Base-by-base conservation (phyloP, 179 eudicot species). In the Vitellaria paradoxa region DNA sequence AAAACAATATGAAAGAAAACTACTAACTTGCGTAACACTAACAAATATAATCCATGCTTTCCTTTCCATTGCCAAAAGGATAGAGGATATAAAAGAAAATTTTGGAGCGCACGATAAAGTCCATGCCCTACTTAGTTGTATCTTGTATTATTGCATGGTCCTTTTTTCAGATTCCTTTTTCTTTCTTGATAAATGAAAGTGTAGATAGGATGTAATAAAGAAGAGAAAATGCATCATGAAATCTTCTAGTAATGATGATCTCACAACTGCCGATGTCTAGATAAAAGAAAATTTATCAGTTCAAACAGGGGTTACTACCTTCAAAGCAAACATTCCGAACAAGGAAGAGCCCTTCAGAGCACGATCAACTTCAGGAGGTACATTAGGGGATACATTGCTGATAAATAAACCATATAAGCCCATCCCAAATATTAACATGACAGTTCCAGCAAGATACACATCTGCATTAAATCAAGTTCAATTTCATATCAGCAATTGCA, bases 401-500 rank as follows among this genome's bases (percentile, higher is more conserved):
- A 96, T 96, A 80, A 96, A 93, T 61, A 96, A 66, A 53, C 97
- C 98, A 14, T 93, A 96, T 50, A 96, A 85, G 50, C 99, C 99
- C 98, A 96, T 93, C 3, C 96, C 99, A 73, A 93, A 96, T 74
- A 96, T 94, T 74, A 96, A 84, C 99, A 96, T 93, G 18, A 96
- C 98, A 49, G 98, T 96, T 47, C 98, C 99, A 57, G 98, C 98
- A 79, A 93, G 94, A 83, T 96, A 96, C 24, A 96, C 98, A 86
- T 96, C 99, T 96, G 96, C 83, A 86, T 7, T n/a, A 64, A 12
- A 7, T 46, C 0, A 72, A 59, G 55, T 62, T 71, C 18, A 59
- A 42, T 40, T 62, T 45, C 12, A 60, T 57, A 37, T n/a, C 52
- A 70, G 62, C 49, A 64, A 73, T 52, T 70, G 18, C n/a, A 47